Base-by-base conservation (phyloP, 2,329 filamentous ascomycete genomes). In the Hypomyces perniciosus region DNA sequence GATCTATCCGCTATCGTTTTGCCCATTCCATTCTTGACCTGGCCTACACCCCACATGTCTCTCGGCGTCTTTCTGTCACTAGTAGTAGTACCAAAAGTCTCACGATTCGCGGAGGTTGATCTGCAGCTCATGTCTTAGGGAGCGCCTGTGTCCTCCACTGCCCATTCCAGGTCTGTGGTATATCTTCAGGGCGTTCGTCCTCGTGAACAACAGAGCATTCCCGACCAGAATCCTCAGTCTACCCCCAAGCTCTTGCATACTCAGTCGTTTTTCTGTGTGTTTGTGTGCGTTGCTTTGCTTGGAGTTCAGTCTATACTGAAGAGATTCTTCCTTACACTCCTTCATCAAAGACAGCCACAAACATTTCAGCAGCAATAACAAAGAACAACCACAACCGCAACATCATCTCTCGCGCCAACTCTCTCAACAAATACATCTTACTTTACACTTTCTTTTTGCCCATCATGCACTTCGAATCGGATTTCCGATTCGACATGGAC, bases 161-260 rank as follows among this genome's bases (percentile, higher is more conserved):
- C 58, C 59, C 68, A 70, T 69, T 71, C 66, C 67, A 63, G 57
- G 59, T 64, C 61, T 55, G 59, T 59, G 59, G 59, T 72, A 72
- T 72, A 72, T 70, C 67, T 72, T 71, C 61, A 66, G 63, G 59
- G 60, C 59, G 61, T 65, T 66, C 67, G 60, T 67, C 67, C 56
- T 62, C 56, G 58, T 58, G 53, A 59, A 55, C 48, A 59, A 61
- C 58, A 53, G 60, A 65, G 49, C 63, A 67, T 68, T 68, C 66
- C 65, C 62, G 60, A 60, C 61, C 60, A 64, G 59, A 64, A 56
- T 57, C 61, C 46, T 48, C 49, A 49, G 37, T 42, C 42, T 46
- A 13, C 35, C 42, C 46, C 51, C 51, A 51, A 46, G 54, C 31
- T 52, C 31, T 35, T 51, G 48, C 31, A 42, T 30, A 28, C 43